Conservation (phyloP, 257 asterid species). For the Solanum gandarillasii region DNA sequence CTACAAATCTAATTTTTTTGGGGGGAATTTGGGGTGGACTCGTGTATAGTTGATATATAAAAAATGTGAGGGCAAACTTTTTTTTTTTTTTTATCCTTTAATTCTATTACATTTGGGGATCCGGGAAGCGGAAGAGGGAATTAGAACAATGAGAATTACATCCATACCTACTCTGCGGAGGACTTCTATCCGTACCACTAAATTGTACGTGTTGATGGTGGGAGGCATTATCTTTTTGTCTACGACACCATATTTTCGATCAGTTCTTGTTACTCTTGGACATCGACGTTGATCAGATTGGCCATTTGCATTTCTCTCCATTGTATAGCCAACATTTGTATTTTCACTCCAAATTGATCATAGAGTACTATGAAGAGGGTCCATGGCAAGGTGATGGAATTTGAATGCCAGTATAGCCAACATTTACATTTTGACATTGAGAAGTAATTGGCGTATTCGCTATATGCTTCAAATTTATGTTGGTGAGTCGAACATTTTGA, state of each 20-base stretch:
- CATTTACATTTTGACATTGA: conserved; percentile 31
- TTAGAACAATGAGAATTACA: background rate
- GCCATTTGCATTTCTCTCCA: background rate
- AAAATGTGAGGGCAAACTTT: background rate
- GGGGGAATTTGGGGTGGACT: background rate
- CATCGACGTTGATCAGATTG: background rate
- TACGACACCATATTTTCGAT: background rate
- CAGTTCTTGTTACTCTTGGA: background rate
- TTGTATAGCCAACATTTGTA: background rate
- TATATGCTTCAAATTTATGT: conserved; percentile 27
- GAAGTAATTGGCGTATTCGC: conserved; percentile 9
- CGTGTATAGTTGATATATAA: background rate
- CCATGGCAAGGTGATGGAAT: conserved; percentile 34
- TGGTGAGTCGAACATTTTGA: conserved; percentile 24
- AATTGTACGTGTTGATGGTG: background rate
- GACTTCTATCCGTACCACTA: background rate
- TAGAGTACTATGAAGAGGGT: background rate
- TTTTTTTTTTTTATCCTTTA: background rate
- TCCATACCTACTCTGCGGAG: background rate
- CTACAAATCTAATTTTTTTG: background rate
- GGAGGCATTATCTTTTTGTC: background rate
- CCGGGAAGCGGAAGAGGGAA: background rate
- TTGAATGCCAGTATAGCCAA: conserved; percentile 27
- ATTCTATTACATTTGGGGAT: background rate
- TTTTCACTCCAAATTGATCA: background rate